Evolutionary conservation across 305 asterid species (phyloP), one percentile per base, ranked within the genome.

Genomic region (Solanum aculeatissimum): DNA sequence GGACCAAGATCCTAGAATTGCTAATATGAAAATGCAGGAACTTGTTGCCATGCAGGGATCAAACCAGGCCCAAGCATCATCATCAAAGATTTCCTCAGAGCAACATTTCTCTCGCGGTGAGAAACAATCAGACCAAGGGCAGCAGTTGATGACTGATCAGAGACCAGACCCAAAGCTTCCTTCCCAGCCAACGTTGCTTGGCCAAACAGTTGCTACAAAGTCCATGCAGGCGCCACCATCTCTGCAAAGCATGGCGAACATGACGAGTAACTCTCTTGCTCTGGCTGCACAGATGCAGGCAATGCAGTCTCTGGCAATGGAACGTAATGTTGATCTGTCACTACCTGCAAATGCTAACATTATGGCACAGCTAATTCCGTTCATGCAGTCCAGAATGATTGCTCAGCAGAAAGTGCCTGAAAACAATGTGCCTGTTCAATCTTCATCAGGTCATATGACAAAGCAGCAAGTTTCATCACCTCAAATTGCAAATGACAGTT

Each of bases 211-310:
- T 83, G 86, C 92, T 16, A 27, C 89, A 57, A 89, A 89, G 70
- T 84, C 91, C 27, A 87, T 91, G 92, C 92, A 84, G 87, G 93
- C 92, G 43, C 92, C 90, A 77, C 97, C 90, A 54, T 81, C 94
- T 27, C 98, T 91, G 89, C 98, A 93, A 85, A 91, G 87, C 84
- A 87, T 93, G 81, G 91, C 87, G 91, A 92, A 84, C 90, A 89
- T 92, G 91, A 63, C 91, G 10, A 92, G 88, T 91, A 95, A 89
- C 86, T 92, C 89, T 63, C 87, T 91, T 81, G 88, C 94, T 82
- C 88, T 96, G 93, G 98, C 97, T 85, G 97, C 97, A 66, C 98
- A 93, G 87, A 88, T 94, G 98, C 99, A 95, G 89, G 94, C 98
- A 68, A 87, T 95, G 88, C 97, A 96, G 89, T 97, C 97, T 79